phyloP scores from a whole-genome alignment of 495 filamentous ascomycete species.

The Xylaria curta region DNA sequence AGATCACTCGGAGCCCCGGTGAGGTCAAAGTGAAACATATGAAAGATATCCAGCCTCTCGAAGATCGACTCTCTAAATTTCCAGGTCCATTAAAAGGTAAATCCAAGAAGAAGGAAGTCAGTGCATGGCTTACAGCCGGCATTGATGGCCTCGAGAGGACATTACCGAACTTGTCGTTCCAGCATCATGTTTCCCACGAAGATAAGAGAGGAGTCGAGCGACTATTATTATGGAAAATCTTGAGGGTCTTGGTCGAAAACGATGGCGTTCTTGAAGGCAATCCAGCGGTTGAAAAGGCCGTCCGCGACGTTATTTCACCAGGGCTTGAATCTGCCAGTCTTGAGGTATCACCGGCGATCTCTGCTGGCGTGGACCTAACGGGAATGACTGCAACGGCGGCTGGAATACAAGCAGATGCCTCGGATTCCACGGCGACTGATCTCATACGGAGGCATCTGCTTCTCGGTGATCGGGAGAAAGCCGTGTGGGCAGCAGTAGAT shows the following conservation, averaged over 20 bases:
- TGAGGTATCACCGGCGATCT: slow-evolving; percentile 34
- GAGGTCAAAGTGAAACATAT: slow-evolving; percentile 77
- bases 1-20: slow-evolving; percentile 83
- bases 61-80: slow-evolving; percentile 77
- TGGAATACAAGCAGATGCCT: slow-evolving; percentile 60
- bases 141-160: slow-evolving; percentile 74
- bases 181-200: slow-evolving; percentile 51
- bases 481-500: slow-evolving; percentile 94
- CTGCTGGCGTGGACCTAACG: slow-evolving; percentile 33
- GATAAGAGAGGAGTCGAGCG: slow-evolving; percentile 81
- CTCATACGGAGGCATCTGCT: slow-evolving; percentile 74
- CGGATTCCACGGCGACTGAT: slow-evolving; percentile 70
- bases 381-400: slow-evolving; percentile 34
- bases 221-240: slow-evolving; percentile 84
- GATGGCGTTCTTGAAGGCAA: slow-evolving; percentile 85
- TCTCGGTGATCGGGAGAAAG: slow-evolving; percentile 84
- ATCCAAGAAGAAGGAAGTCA: slow-evolving; percentile 90
- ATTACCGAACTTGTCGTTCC: slow-evolving; percentile 55
- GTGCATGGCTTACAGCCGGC: slow-evolving; percentile 78
- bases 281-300: slow-evolving; percentile 70
- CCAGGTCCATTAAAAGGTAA: slow-evolving; percentile 90
- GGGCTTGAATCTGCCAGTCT: slow-evolving; percentile 41
- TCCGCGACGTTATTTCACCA: slow-evolving; percentile 77
- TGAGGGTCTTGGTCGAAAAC: slow-evolving; percentile 79
- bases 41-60: slow-evolving; percentile 70